Base-by-base conservation (phyloP, 2,329 filamentous ascomycete genomes). In the Aschersonia sp. region DNA sequence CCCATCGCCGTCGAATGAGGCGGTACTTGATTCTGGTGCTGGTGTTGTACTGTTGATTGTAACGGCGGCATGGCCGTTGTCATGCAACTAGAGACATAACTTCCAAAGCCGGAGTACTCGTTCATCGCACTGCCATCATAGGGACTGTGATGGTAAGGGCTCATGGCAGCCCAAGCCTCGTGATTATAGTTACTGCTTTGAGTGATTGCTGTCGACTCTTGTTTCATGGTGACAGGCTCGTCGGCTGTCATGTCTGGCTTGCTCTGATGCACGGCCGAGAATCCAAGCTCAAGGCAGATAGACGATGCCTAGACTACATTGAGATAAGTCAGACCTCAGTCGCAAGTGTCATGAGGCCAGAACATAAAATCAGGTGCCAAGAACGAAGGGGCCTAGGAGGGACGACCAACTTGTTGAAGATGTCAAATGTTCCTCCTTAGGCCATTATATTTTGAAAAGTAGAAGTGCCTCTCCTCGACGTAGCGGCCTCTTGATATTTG, bases 61-160 rank as follows among this genome's bases (percentile, higher is more conserved):
- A 35, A 40, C 20, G 80, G 76, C 43, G 80, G 76, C 46, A 78
- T 66, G 50, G 77, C 75, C 30, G 73, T 69, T 3, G 74, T 67
- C 47, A 78, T 52, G 7, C 68, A 72, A 44, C 74, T 69, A 48
- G 70, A 67, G 53, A 75, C 69, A 64, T 84, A 89, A 50, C 53
- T 48, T 28, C 71, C 58, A 52, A 69, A 80, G 54, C 70, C 73
- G 50, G 73, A 69, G 59, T 85, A 88, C 55, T 85, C 83, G 41
- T 79, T 72, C 65, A 87, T 78, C 30, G 82, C 60, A 31, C 63
- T 78, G 49, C 62, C 56, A 47, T 55, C 59, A 50, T 67, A 67
- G 2, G 65, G 61, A 40, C 82, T 84, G 52, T 82, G 78, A 55
- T 80, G 79, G 57, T 86, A 85, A 10, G 79, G 63, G 52, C 66